Evolutionary conservation across 176 grass and related monocot genomes (phyloP).

Genomic region (Avena sativa): DNA sequence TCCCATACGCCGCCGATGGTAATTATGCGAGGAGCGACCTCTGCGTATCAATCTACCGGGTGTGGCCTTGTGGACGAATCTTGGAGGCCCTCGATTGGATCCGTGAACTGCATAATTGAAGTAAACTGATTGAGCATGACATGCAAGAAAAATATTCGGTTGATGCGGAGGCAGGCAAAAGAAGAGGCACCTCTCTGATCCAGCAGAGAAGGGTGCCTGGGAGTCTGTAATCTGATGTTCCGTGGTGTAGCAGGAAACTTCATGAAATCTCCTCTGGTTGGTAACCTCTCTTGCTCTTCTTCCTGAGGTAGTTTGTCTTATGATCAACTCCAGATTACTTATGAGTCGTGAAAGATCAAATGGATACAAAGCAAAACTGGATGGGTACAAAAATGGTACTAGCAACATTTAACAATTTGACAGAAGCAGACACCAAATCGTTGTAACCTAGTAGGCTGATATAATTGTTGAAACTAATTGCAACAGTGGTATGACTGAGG

Average conservation of each 20-base stretch:
- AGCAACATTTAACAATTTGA: conserved; percentile 10
- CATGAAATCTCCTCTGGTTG: conserved; percentile 50
- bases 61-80: conserved; percentile 51
- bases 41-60: conserved; percentile 53
- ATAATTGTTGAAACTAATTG: conserved; percentile 2
- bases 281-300: conserved; percentile 40
- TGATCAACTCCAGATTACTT: not conserved
- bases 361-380: conserved; percentile 24
- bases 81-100: conserved; percentile 46
- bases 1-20: conserved; percentile 34
- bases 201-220: conserved; percentile 48
- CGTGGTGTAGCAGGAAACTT: conserved; percentile 49
- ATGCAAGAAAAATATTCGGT: conserved; percentile 18
- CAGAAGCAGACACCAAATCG: conserved; percentile 14
- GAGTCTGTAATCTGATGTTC: conserved; percentile 49
- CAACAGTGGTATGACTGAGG: not conserved
- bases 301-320: conserved; percentile 32
- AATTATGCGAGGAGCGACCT: conserved; percentile 51
- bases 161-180: conserved; percentile 24
- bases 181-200: conserved; percentile 41
- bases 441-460: conserved; percentile 2
- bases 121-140: conserved; percentile 17
- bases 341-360: conserved; percentile 24
- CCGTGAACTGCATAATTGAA: conserved; percentile 49
- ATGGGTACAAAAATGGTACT: not conserved